These are phyloP conservation scores for Yamadazyma akitaensis DNA, from an alignment of 805 yeast genomes.

Conservation along the genomic window DNA sequence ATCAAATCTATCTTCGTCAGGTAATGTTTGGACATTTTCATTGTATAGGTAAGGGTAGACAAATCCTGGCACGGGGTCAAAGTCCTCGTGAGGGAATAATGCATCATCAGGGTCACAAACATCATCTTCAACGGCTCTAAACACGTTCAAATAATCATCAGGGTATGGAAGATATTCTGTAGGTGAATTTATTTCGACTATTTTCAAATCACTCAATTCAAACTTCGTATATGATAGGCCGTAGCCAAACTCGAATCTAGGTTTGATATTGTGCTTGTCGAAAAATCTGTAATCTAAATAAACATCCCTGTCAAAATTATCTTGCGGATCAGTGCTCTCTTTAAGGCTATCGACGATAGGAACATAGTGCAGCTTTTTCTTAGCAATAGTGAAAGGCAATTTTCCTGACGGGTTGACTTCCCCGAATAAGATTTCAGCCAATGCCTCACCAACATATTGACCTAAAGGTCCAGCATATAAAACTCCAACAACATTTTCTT, in stretches of 20 bases:
- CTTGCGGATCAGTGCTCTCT: constrained; percentile 34
- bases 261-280: constrained; percentile 52
- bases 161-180: constrained; percentile 46
- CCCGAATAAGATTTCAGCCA: constrained; percentile 58
- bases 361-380: constrained; percentile 44
- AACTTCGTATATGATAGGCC: constrained; percentile 56
- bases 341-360: constrained; percentile 39
- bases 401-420: constrained; percentile 62
- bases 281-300: constrained; percentile 56
- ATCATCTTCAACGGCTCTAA: constrained; percentile 42
- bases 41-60: constrained; percentile 53
- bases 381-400: constrained; percentile 62
- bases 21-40: constrained; percentile 30
- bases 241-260: constrained; percentile 60
- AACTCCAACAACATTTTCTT: constrained; percentile 57
- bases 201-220: constrained; percentile 32
- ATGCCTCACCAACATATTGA: constrained; percentile 53
- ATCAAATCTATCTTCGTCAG: constrained; percentile 35
- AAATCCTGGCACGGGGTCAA: constrained; percentile 51
- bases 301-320: constrained; percentile 45
- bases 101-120: constrained; percentile 55
- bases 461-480: constrained; percentile 57
- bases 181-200: constrained; percentile 41
- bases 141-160: constrained; percentile 42
- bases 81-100: constrained; percentile 49